phyloP scores from a whole-genome alignment of 2,329 filamentous ascomycete genomes.

The Fusarium tupiense region DNA sequence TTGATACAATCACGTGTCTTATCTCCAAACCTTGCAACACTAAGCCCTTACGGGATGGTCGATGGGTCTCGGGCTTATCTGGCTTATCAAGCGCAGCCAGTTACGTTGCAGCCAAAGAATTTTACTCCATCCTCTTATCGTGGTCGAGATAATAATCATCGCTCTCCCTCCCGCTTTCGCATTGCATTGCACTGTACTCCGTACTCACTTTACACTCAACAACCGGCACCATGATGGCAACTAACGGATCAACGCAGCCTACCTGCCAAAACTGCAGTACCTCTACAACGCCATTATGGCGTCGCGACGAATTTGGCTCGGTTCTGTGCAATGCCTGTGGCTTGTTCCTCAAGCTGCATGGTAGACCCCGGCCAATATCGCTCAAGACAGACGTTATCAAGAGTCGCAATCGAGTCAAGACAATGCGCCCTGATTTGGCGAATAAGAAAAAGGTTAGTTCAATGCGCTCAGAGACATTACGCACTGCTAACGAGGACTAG shows the following conservation, averaged over 20 bases:
- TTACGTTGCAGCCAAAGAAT: constrained; percentile 46
- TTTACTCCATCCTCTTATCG: constrained; percentile 53
- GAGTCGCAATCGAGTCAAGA: constrained; percentile 97
- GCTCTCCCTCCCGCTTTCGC: constrained; percentile 41
- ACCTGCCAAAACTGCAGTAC: constrained; percentile 97
- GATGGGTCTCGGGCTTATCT: constrained; percentile 44
- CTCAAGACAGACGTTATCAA: constrained; percentile 99
- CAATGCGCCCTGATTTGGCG: constrained; percentile 77
- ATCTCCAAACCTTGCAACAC: constrained; percentile 34
- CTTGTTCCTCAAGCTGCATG: constrained; percentile 96
- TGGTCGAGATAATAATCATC: constrained; percentile 50
- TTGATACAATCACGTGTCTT: constrained; percentile 46
- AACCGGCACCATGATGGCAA: constrained; percentile 59
- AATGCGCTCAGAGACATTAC: not conserved
- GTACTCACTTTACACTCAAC: constrained; percentile 41
- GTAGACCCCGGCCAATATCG: constrained; percentile 90
- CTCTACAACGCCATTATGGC: constrained; percentile 95
- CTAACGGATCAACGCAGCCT: constrained; percentile 79
- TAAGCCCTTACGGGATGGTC: constrained; percentile 33
- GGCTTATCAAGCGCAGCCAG: constrained; percentile 49
- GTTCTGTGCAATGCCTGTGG: constrained; percentile 99
- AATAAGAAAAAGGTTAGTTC: constrained; percentile 81
- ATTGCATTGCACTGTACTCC: constrained; percentile 25
- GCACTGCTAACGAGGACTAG: constrained; percentile 18
- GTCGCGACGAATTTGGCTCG: constrained; percentile 92